These are phyloP conservation scores for Przewalskia tangutica DNA, from an alignment of 257 asterid genomes.

Conservation along the genomic window DNA sequence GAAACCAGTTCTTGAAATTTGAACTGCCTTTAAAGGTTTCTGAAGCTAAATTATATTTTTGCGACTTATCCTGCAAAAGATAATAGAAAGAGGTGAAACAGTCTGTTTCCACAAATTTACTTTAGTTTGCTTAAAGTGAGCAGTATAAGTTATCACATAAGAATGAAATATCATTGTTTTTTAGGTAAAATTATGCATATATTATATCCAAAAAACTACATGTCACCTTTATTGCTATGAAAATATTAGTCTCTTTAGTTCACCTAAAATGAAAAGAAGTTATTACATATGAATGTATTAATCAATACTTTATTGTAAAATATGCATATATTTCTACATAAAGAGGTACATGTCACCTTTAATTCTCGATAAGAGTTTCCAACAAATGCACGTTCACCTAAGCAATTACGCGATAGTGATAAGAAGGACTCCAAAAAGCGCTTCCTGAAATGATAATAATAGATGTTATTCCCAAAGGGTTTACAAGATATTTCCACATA, in stretches of 20 bases:
- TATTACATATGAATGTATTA: background rate
- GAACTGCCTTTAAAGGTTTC: conserved; percentile 55
- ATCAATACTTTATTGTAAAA: background rate
- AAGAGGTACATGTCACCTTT: conserved; percentile 39
- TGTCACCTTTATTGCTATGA: too few species aligned
- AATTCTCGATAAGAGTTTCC: conserved; percentile 50
- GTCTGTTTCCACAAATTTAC: background rate
- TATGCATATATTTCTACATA: background rate
- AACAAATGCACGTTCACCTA: conserved; percentile 13
- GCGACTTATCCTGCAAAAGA: conserved; percentile 47
- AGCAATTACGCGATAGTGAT: conserved; percentile 25
- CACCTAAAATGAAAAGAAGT: background rate
- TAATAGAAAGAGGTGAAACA: background rate
- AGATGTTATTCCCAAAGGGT: background rate
- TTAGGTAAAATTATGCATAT: background rate
- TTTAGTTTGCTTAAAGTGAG: background rate
- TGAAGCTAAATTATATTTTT: conserved; percentile 49
- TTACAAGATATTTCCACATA: background rate
- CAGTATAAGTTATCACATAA: background rate
- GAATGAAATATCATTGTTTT: background rate
- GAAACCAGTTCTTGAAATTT: conserved; percentile 60
- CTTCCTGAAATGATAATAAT: conserved; percentile 34
- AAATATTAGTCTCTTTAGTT: background rate
- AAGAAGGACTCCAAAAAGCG: conserved; percentile 46
- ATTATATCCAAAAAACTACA: background rate